A percentile compares a stretch with the other conserved stretches of the same genome.
Conservation (phyloP, 257 asterid genomes). For the Fraxinus quadrangulata region DNA sequence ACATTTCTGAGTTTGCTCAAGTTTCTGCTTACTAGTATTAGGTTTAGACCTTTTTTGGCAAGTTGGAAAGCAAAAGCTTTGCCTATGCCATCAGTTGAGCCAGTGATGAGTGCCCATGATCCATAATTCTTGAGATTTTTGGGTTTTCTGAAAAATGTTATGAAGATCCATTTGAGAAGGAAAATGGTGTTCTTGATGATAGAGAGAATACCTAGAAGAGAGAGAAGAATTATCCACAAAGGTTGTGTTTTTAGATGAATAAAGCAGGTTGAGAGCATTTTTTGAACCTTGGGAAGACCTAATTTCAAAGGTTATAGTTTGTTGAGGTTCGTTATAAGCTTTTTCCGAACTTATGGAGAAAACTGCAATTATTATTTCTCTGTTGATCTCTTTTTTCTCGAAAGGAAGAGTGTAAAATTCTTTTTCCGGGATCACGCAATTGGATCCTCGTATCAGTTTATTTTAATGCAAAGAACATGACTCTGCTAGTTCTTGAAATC, state of each 20-base stretch:
- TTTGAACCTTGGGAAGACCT: background rate
- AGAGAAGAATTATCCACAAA: constrained; percentile 43
- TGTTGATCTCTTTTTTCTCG: background rate
- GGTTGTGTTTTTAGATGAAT: constrained; percentile 41
- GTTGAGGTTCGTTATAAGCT: background rate
- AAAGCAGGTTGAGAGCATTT: constrained; percentile 35
- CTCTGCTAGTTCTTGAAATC: background rate
- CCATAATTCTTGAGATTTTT: constrained; percentile 68
- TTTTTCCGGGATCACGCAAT: background rate
- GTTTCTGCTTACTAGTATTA: constrained; percentile 63
- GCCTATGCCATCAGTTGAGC: constrained; percentile 89
- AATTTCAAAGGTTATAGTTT: background rate
- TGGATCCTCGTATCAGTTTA: background rate
- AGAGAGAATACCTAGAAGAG: constrained; percentile 50
- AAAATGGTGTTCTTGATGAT: constrained; percentile 30
- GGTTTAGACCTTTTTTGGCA: constrained; percentile 60
- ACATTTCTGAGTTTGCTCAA: constrained; percentile 44
- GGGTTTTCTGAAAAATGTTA: constrained; percentile 38
- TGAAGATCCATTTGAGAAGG: constrained; percentile 50
- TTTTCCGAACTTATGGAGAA: background rate
- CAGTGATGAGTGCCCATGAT: constrained; percentile 82
- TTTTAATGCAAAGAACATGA: background rate
- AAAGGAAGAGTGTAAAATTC: background rate
- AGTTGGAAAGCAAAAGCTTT: constrained; percentile 69
- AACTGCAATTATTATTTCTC: background rate